A percentile compares a stretch with the other conserved stretches of the same genome.
Conservation (phyloP, 176 grass and related monocot genomes). For the Echinochloa phyllopogon region DNA sequence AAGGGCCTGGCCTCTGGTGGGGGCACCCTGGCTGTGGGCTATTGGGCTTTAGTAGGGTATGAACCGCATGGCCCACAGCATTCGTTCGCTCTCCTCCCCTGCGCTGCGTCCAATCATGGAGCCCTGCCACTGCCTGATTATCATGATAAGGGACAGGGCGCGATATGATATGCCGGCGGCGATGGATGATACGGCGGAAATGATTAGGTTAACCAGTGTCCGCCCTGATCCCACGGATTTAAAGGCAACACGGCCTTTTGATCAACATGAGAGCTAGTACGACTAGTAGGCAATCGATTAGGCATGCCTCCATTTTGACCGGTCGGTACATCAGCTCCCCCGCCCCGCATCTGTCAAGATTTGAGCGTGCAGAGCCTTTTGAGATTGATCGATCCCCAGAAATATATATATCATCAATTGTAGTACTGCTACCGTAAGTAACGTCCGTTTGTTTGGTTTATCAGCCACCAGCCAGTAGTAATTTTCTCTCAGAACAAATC, state of each 20-base stretch:
- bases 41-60: no score
- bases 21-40: no score
- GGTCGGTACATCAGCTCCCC: background rate
- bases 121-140: background rate
- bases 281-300: background rate
- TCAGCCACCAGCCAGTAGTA: no score
- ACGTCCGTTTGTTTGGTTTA: no score
- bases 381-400: background rate
- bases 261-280: background rate
- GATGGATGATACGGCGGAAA: background rate
- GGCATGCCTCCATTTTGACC: constrained; percentile 9
- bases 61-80: no score
- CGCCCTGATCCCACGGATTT: constrained; percentile 1
- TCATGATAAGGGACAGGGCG: background rate
- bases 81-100: background rate
- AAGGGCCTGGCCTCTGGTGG: no score
- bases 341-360: background rate
- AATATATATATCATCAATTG: background rate
- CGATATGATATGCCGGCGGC: background rate
- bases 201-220: background rate
- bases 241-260: background rate
- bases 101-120: background rate
- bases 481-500: no score
- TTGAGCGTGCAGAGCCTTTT: background rate
- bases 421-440: background rate